phyloP scores from a whole-genome alignment of 169 alveolate species.

The Plasmodium adleri region DNA sequence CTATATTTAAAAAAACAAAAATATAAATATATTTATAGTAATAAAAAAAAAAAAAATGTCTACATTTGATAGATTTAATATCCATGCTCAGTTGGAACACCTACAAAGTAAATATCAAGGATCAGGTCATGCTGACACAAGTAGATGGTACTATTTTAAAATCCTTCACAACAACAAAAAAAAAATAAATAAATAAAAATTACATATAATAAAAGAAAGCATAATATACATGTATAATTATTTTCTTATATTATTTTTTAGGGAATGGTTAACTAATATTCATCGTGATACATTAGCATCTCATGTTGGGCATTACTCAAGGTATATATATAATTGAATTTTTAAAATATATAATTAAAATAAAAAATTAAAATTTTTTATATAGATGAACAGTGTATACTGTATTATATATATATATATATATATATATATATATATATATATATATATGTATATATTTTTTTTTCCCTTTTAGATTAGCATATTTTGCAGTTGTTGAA shows the following conservation, averaged over 20 bases:
- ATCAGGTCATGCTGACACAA: conserved; percentile 94
- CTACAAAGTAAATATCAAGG: conserved; percentile 96
- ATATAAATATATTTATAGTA: conserved; percentile 1
- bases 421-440: neutral
- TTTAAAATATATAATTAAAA: neutral
- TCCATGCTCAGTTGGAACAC: conserved; percentile 95
- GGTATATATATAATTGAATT: conserved; percentile 57
- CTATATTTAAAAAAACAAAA: neutral
- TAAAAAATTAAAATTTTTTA: too few relatives aligned
- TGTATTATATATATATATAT: neutral
- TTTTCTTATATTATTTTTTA: conserved; percentile 41
- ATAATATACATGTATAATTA: conserved; percentile 1
- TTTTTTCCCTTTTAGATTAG: conserved; percentile 78
- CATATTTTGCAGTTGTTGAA: conserved; percentile 93
- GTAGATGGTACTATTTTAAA: conserved; percentile 89
- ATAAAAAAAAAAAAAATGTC: conserved; percentile 81
- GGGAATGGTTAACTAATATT: conserved; percentile 95
- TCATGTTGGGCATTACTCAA: conserved; percentile 93
- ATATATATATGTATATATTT: neutral
- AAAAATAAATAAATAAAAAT: neutral
- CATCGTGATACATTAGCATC: conserved; percentile 95
- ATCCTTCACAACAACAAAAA: neutral
- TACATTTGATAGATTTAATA: conserved; percentile 89
- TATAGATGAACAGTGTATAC: too few relatives aligned
- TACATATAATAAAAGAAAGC: neutral